A percentile compares a stretch with the other conserved stretches of the same genome.
phyloP scores from a whole-genome alignment of 2,329 filamentous ascomycete species.

The Daldinia eschscholtzii region DNA sequence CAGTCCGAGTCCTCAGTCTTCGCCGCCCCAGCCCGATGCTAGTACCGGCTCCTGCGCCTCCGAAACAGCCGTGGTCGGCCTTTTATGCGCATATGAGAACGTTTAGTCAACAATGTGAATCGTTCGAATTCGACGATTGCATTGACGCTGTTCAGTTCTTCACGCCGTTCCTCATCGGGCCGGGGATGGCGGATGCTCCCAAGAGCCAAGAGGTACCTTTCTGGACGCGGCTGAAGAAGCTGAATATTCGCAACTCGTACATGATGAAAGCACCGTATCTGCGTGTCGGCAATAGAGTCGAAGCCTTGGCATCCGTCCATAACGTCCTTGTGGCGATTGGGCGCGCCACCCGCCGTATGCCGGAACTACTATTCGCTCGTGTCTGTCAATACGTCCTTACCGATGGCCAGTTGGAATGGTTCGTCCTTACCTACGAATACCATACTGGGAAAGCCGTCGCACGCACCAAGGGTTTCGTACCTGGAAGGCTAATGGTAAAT shows the following conservation, averaged over 20 bases:
- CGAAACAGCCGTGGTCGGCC: conserved; percentile 37
- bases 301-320: conserved; percentile 32
- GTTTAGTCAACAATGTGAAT: conserved; percentile 44
- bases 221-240: conserved; percentile 30
- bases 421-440: conserved; percentile 35
- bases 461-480: conserved; percentile 30
- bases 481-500: conserved; percentile 19
- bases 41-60: conserved; percentile 19
- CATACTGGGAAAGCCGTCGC: conserved; percentile 15
- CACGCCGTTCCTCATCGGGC: conserved; percentile 31
- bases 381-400: conserved; percentile 39
- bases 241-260: conserved; percentile 42
- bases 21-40: conserved; percentile 37
- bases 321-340: conserved; percentile 33
- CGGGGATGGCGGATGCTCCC: conserved; percentile 12
- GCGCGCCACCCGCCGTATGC: conserved; percentile 36
- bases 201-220: conserved; percentile 32
- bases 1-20: conserved; percentile 32
- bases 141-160: conserved; percentile 42
- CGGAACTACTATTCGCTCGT: conserved; percentile 34
- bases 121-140: conserved; percentile 43
- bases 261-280: conserved; percentile 41
- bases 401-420: conserved; percentile 38
- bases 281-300: conserved; percentile 24
- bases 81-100: conserved; percentile 33